Conservation (phyloP, 139 green algal species). For the Diplosphaera chodatii region DNA sequence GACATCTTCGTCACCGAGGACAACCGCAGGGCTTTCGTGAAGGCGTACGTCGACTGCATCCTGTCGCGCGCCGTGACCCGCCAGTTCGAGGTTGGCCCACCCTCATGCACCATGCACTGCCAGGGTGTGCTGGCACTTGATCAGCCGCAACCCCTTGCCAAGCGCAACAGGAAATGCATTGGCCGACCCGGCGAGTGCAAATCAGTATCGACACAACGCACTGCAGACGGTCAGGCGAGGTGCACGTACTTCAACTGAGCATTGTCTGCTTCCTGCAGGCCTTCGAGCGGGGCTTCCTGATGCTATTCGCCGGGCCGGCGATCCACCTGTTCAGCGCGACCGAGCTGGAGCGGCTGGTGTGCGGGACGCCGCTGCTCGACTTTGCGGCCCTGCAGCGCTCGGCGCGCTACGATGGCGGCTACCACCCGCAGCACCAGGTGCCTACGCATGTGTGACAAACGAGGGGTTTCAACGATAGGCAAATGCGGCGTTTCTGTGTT, state of each 20-base stretch:
- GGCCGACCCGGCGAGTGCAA: too few species aligned
- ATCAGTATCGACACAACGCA: too few species aligned
- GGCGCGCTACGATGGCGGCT: constrained; percentile 86
- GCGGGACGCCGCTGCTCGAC: constrained; percentile 84
- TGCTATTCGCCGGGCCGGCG: constrained; percentile 76
- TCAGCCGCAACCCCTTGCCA: too few species aligned
- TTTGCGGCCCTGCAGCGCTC: constrained; percentile 74
- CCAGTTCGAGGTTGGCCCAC: not conserved
- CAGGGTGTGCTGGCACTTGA: too few species aligned
- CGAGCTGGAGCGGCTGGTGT: constrained; percentile 85
- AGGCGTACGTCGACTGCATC: constrained; percentile 69
- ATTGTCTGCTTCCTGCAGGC: constrained; percentile 33
- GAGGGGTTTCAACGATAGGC: too few species aligned
- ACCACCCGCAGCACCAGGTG: constrained; percentile 41
- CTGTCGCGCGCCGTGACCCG: constrained; percentile 57
- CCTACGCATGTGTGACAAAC: not conserved
- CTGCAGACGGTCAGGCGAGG: too few species aligned
- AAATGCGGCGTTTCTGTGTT: too few species aligned
- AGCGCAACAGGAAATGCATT: too few species aligned
- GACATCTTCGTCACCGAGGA: constrained; percentile 75
- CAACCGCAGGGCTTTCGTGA: constrained; percentile 80
- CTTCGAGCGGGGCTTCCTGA: constrained; percentile 78
- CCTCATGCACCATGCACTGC: too few species aligned
- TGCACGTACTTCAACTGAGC: too few species aligned
- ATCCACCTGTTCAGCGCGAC: constrained; percentile 83